Conservation (phyloP, 2,329 filamentous ascomycete species). For the Atkinsonella texensis region DNA sequence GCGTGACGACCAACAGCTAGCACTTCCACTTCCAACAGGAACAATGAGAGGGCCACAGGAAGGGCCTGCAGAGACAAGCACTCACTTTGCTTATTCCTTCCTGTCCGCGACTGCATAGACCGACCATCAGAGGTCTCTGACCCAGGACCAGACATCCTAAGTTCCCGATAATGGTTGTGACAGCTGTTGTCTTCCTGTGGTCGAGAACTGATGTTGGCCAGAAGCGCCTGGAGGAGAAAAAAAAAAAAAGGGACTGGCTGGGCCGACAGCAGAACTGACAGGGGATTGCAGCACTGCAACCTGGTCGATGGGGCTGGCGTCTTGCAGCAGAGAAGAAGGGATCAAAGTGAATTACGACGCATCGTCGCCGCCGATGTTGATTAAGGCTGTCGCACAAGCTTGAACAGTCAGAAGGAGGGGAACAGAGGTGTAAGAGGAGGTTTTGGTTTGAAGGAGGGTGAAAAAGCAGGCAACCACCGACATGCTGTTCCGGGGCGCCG, state of each 20-base stretch:
- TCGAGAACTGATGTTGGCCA: constrained; percentile 1
- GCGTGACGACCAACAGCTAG: constrained; percentile 1
- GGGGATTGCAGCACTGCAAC: constrained; percentile 6
- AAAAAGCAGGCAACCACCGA: constrained; percentile 4
- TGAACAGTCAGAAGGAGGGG: constrained; percentile 2
- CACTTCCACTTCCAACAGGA: not conserved
- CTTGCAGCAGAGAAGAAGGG: constrained; percentile 7
- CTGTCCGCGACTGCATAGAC: constrained; percentile 62
- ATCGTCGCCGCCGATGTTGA: constrained; percentile 7
- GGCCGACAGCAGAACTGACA: constrained; percentile 6
- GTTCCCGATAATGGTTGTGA: constrained; percentile 8
- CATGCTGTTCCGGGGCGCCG: constrained; percentile 8
- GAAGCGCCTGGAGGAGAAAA: not conserved
- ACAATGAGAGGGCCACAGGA: not conserved
- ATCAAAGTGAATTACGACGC: constrained; percentile 9
- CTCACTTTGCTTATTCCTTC: constrained; percentile 73
- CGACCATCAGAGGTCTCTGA: constrained; percentile 29
- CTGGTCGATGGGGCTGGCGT: constrained; percentile 7
- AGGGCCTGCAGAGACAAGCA: constrained; percentile 6
- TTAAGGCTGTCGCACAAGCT: constrained; percentile 5
- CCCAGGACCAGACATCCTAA: constrained; percentile 24
- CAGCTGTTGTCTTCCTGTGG: not conserved
- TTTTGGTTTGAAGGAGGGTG: constrained; percentile 4
- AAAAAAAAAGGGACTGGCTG: constrained; percentile 3
- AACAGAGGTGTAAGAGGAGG: constrained; percentile 5